Evolutionary conservation across 1,284 basidiomycete genomes (phyloP).

Genomic region (Tylopilus sp.): DNA sequence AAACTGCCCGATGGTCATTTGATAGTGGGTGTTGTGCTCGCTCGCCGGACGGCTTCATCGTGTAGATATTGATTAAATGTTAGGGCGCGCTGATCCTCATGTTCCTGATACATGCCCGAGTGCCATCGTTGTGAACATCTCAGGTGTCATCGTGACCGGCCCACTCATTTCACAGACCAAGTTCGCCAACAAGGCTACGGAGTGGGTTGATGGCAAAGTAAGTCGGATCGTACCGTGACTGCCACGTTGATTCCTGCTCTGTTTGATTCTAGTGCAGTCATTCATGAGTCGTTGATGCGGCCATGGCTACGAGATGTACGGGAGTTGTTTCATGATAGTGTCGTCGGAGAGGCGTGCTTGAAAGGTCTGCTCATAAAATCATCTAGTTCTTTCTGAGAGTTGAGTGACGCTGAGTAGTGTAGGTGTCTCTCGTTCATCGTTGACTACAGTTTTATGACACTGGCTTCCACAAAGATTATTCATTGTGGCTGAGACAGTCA

Average conservation of each 20-base stretch:
- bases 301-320: conserved; percentile 39
- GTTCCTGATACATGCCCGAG: conserved; percentile 62
- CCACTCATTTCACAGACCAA: conserved; percentile 74
- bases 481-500: conserved; percentile 77
- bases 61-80: no score
- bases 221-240: conserved; percentile 63
- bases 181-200: conserved; percentile 64
- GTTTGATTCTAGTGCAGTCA: conserved; percentile 63
- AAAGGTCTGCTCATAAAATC: conserved; percentile 77
- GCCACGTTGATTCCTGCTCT: conserved; percentile 69
- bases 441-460: neutral
- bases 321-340: conserved; percentile 76
- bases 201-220: conserved; percentile 63
- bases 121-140: conserved; percentile 61
- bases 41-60: no score
- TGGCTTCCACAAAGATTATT: conserved; percentile 60
- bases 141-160: conserved; percentile 77
- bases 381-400: conserved; percentile 69
- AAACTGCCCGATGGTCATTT: conserved; percentile 83
- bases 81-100: conserved; percentile 76
- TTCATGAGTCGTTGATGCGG: conserved; percentile 27
- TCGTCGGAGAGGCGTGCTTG: conserved; percentile 64
- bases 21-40: conserved; percentile 66
- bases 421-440: conserved; percentile 27
- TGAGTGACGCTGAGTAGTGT: conserved; percentile 79